Conservation (phyloP, 2,329 filamentous ascomycete species). For the Dothiorella sarmentorum region DNA sequence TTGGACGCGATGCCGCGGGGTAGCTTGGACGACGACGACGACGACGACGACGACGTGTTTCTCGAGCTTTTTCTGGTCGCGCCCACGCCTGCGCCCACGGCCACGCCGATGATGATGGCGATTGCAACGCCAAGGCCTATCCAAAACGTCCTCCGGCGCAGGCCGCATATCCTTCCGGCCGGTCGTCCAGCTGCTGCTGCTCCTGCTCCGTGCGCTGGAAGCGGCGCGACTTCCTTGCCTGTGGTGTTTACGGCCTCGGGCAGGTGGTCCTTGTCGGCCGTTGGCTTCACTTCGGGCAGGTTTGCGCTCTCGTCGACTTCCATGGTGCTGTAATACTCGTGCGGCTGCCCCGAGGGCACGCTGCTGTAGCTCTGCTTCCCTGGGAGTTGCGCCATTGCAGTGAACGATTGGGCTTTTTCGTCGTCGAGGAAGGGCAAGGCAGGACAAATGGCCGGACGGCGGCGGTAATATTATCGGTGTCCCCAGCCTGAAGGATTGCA, state of each 20-base stretch:
- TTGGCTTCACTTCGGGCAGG: not conserved
- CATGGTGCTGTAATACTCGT: not conserved
- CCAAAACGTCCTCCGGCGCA: slow-evolving; percentile 7
- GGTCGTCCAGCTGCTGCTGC: too few species aligned
- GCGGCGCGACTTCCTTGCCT: not conserved
- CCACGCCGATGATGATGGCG: not conserved
- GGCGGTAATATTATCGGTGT: too few species aligned
- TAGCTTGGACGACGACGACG: too few species aligned
- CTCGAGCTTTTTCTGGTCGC: not conserved
- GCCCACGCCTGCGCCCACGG: not conserved
- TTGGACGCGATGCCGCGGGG: not conserved
- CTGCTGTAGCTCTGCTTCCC: too few species aligned
- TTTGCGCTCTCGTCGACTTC: not conserved
- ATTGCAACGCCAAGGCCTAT: not conserved
- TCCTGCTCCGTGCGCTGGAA: not conserved
- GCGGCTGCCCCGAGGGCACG: too few species aligned
- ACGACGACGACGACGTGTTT: not conserved
- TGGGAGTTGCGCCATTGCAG: too few species aligned
- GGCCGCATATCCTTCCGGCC: not conserved
- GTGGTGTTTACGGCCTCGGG: not conserved
- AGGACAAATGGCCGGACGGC: too few species aligned
- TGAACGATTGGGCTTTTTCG: too few species aligned
- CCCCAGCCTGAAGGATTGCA: too few species aligned
- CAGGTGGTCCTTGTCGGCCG: not conserved
- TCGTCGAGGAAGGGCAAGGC: too few species aligned